Base-by-base conservation (phyloP, 2,329 filamentous ascomycete genomes). In the Paraconiothyrium brasiliense region DNA sequence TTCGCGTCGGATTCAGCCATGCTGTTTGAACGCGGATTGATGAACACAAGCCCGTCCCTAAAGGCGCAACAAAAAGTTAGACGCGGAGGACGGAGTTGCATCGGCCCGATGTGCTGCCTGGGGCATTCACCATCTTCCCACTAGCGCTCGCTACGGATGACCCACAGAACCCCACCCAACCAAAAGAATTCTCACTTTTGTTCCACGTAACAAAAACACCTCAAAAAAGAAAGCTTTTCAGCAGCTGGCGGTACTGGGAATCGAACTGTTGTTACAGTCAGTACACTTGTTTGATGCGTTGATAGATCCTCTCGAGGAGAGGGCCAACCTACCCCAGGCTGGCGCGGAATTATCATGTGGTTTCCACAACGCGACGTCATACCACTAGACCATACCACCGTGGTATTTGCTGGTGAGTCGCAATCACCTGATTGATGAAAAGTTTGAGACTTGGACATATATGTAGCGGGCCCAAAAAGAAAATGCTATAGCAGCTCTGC, bases 1-100 rank as follows among this genome's bases (percentile, higher is more conserved):
- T 76, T 75, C 41, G 71, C 68, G 66, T 71, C 70, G 27, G 69
- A 65, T 66, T 73, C 71, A 43, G 74, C 72, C 76, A 78, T 78
- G 60, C 61, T 64, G 63, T 61, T 58, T 67, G 68, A n/a, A 32
- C n/a, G 41, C 30, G 37, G 27, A 11, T 20, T 56, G 54, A 56
- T 63, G 58, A 44, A 62, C 61, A 54, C 43, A 43, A 43, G 30
- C 50, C 3, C 13, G 14, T 32, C 35, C 27, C 10, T n/a, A 24
- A 32, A 37, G 35, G 50, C 50, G 50, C 50, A 20, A 69, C 67
- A 68, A 71, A 73, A 73, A 67, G 67, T 73, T 71, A 32, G 49
- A 56, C 54, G 54, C 54, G 54, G 54, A 56, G 39, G 54, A 24
- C 54, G 54, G 54, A 48, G 43, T 35, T 50, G 30, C 16, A 41